These are phyloP conservation scores for Trichosporon coremiiforme DNA, from an alignment of 1,284 basidiomycete genomes.

Conservation along the genomic window DNA sequence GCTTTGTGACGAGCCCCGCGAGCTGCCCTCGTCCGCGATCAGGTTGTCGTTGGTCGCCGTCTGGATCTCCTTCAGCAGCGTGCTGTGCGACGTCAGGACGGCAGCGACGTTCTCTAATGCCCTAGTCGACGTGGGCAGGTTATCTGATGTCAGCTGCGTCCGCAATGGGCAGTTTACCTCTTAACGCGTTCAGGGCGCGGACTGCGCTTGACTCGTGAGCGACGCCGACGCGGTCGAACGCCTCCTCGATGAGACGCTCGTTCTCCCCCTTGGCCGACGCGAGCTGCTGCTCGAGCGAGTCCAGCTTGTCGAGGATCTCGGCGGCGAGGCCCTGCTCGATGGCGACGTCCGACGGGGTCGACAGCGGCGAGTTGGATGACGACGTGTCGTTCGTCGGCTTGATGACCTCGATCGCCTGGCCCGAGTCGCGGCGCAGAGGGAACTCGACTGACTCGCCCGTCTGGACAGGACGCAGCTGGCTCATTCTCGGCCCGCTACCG, in stretches of 20 bases:
- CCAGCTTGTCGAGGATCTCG: slow-evolving; percentile 23
- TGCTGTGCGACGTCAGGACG: slow-evolving; percentile 24
- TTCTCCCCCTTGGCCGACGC: slow-evolving; percentile 1
- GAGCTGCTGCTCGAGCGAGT: slow-evolving; percentile 27
- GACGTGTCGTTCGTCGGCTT: background rate
- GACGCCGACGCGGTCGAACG: slow-evolving; percentile 17
- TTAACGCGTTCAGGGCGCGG: slow-evolving; percentile 21
- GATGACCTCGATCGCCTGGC: slow-evolving; percentile 14
- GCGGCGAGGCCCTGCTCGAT: slow-evolving; percentile 14
- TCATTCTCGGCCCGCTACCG: slow-evolving; percentile 2
- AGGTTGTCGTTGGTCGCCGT: slow-evolving; percentile 26
- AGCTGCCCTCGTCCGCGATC: background rate
- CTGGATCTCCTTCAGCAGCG: slow-evolving; percentile 27
- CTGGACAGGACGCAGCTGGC: background rate
- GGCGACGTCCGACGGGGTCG: background rate
- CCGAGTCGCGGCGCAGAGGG: slow-evolving; percentile 23
- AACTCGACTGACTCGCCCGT: slow-evolving; percentile 31
- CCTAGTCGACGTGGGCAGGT: slow-evolving; percentile 8
- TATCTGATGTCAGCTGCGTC: slow-evolving; percentile 20
- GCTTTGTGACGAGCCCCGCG: background rate
- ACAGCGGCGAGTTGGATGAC: background rate
- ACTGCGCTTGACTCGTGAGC: slow-evolving; percentile 13
- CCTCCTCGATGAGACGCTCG: slow-evolving; percentile 11
- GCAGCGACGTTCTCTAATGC: slow-evolving; percentile 19
- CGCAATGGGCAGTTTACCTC: slow-evolving; percentile 19